Conservation (phyloP, 257 asterid species). For the Dorcoceras hygrometricum region DNA sequence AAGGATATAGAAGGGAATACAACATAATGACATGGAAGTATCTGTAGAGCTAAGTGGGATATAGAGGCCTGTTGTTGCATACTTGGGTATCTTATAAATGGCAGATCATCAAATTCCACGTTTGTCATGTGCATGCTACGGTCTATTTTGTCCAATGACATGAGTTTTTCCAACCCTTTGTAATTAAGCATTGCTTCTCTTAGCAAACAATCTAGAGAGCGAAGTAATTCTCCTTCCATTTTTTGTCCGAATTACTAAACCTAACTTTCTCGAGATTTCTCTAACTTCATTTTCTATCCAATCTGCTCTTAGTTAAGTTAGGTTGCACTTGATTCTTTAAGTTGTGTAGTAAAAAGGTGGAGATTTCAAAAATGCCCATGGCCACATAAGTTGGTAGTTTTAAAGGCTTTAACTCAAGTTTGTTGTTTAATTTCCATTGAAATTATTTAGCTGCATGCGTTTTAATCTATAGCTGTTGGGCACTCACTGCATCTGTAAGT, state of each 20-base stretch:
- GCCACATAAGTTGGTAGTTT: background rate
- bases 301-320: background rate
- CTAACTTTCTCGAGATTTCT: background rate
- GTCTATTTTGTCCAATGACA: background rate
- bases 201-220: background rate
- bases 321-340: background rate
- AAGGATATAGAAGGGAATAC: background rate
- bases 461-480: background rate
- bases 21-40: no score
- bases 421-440: conserved; percentile 13
- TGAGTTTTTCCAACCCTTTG: background rate
- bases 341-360: background rate
- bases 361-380: conserved; percentile 1
- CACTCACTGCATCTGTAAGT: background rate
- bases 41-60: background rate
- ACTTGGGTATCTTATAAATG: background rate
- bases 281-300: background rate
- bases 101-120: background rate
- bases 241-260: no score
- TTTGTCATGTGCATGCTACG: background rate
- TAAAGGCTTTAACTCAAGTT: background rate
- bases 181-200: background rate
- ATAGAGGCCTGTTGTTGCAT: background rate
- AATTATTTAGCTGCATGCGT: background rate
- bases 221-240: background rate